A percentile compares a stretch with the other conserved stretches of the same genome.
Evolutionary conservation across 805 yeast species (phyloP).

Genomic region (Yarrowia sp.): DNA sequence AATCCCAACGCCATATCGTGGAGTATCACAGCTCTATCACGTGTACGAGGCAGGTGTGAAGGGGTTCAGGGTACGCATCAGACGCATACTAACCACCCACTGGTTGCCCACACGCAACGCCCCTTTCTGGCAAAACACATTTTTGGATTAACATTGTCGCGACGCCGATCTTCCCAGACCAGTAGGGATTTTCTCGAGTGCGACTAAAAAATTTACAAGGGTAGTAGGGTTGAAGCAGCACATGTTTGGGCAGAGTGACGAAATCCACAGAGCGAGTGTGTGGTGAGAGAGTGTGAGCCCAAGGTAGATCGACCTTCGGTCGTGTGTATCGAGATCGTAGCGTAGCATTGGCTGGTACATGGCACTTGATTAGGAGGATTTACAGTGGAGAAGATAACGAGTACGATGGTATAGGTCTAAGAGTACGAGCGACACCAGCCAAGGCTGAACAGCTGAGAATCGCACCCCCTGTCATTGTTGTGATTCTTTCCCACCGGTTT

Average conservation of each 20-base stretch:
- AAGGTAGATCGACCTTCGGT: constrained; percentile 6
- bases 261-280: constrained; percentile 15
- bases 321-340: constrained; percentile 21
- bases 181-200: constrained; percentile 20
- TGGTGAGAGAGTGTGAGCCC: not conserved
- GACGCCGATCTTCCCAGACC: constrained; percentile 21
- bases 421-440: too few species aligned
- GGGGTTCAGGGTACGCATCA: constrained; percentile 17
- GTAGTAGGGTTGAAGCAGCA: constrained; percentile 28
- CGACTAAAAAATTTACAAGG: constrained; percentile 30
- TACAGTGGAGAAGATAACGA: not conserved
- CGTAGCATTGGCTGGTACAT: constrained; percentile 21
- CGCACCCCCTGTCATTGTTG: constrained; percentile 28
- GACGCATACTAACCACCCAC: constrained; percentile 10
- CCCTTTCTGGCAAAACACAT: constrained; percentile 32
- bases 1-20: not conserved
- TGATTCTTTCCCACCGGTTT: not conserved
- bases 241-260: constrained; percentile 23
- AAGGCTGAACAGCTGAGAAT: not conserved
- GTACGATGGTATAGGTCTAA: not conserved
- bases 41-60: constrained; percentile 21
- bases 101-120: constrained; percentile 6
- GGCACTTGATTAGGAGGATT: constrained; percentile 1
- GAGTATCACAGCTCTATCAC: constrained; percentile 2
- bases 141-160: constrained; percentile 36